Evolutionary conservation across 1,284 basidiomycete species (phyloP).

Genomic region (Testicularia cyperi): DNA sequence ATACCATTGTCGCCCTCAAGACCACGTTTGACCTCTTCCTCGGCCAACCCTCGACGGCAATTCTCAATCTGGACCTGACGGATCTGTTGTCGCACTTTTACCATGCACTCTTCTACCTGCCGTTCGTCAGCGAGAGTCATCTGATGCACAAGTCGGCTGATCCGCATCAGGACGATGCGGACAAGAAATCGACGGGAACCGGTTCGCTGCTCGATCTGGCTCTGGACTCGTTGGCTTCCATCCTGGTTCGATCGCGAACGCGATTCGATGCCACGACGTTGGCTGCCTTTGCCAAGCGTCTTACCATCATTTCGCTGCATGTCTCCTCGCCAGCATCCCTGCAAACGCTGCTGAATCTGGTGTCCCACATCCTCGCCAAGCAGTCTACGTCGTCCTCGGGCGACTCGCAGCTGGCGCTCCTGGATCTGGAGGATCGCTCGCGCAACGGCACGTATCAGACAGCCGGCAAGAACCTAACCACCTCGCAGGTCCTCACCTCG

Average conservation of each 20-base stretch:
- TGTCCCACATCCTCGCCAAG: constrained; percentile 14
- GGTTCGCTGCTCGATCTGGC: constrained; percentile 12
- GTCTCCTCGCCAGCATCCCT: background rate
- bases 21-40: constrained; percentile 94
- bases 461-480: constrained; percentile 9
- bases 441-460: constrained; percentile 13
- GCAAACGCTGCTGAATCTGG: constrained; percentile 3
- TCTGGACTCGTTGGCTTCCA: constrained; percentile 51
- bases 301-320: constrained; percentile 61
- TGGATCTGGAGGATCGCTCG: constrained; percentile 20
- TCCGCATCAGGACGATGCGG: too few relatives aligned
- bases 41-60: constrained; percentile 87
- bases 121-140: constrained; percentile 63
- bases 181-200: background rate
- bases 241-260: constrained; percentile 79
- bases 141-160: constrained; percentile 61
- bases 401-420: constrained; percentile 11
- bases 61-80: constrained; percentile 84
- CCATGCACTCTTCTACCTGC: constrained; percentile 63
- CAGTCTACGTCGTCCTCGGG: constrained; percentile 3
- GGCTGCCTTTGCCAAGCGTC: constrained; percentile 77
- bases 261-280: constrained; percentile 72
- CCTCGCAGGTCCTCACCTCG: constrained; percentile 3
- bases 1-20: constrained; percentile 79
- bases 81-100: constrained; percentile 84